Base-by-base conservation (phyloP, 202 grass and related monocot genomes). In the Tripidium arundinaceum region DNA sequence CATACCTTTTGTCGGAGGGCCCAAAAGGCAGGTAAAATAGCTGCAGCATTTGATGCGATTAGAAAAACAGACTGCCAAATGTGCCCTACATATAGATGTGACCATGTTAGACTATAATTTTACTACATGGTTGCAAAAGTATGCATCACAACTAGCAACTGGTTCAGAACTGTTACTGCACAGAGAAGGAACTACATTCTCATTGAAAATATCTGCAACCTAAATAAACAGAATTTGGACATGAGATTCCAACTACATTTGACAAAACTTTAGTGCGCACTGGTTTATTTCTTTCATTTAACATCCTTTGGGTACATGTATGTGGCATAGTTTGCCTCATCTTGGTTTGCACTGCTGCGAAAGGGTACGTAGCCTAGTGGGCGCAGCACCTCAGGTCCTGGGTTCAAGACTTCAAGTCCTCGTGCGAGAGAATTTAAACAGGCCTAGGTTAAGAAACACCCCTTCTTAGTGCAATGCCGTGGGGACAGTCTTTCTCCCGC, bases 11-110 rank as follows among this genome's bases (percentile, higher is more conserved):
- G 86, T 58, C 90, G 88, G 74, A 98, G 86, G 25, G 95, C 88
- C 95, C 95, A 93, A 57, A 87, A 93, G 82, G 95, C 88, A 82
- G 95, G 95, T 74, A 98, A 90, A 76, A 91, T 87, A 64, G 92
- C 92, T 77, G 92, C 95, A 72, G 81, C 95, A 91, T 98, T 98
- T 80, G 95, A 98, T 65, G 92, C 84, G 10, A 98, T 90, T 71
- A 98, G 84, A 93, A 91, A 98, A 63, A 98, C 88, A 67, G 90
- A 93, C 69, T 98, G 95, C 92, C 88, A 89, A 40, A 98, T 89
- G 74, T 98, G 95, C 59, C 95, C 95, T 98, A 79, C 80, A 89
- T 59, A 84, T 63, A 79, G 41, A 65, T 42, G 58, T 55, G 74
- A 62, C 21, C 46, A 70, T 54, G 47, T 84, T 75, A 83, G 15